Conservation (phyloP, 768 basidiomycete genomes). For the Dictyophora rubrovolvata region DNA sequence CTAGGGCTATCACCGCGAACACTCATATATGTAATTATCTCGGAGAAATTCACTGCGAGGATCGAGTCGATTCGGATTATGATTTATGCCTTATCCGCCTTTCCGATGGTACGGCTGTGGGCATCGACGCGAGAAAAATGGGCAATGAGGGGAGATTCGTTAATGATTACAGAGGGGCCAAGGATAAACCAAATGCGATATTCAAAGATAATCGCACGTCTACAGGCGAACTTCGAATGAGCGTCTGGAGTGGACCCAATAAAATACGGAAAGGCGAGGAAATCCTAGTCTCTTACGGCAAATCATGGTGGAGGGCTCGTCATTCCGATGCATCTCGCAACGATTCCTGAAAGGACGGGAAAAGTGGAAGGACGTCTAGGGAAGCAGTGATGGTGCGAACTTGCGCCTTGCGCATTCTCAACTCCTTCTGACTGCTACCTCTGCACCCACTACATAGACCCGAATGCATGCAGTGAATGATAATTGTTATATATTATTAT, state of each 20-base stretch:
- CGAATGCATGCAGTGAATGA: too few relatives aligned
- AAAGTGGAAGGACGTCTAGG: too few relatives aligned
- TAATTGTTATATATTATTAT: too few relatives aligned
- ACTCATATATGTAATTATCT: constrained; percentile 71
- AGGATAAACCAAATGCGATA: constrained; percentile 53
- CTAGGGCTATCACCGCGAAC: constrained; percentile 54
- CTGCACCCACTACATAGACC: too few relatives aligned
- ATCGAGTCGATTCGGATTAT: constrained; percentile 68
- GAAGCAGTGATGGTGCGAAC: too few relatives aligned
- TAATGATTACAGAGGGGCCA: constrained; percentile 85
- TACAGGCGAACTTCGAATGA: constrained; percentile 62
- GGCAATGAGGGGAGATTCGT: constrained; percentile 87
- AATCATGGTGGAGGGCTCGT: constrained; percentile 68
- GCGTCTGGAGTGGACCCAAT: constrained; percentile 54
- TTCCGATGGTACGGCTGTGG: constrained; percentile 49
- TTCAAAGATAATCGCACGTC: constrained; percentile 49
- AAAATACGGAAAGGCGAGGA: constrained; percentile 72
- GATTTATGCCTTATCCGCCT: constrained; percentile 72
- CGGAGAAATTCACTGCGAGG: constrained; percentile 76
- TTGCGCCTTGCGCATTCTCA: too few relatives aligned
- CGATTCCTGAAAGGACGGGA: too few relatives aligned
- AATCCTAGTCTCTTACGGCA: constrained; percentile 82
- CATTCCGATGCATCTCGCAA: neutral
- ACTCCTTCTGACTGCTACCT: too few relatives aligned
- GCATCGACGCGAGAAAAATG: constrained; percentile 57